Evolutionary conservation across 192 early-diverging fungal species (phyloP), one percentile per base, ranked within the genome.

Genomic region (Obelidium mucronatum): DNA sequence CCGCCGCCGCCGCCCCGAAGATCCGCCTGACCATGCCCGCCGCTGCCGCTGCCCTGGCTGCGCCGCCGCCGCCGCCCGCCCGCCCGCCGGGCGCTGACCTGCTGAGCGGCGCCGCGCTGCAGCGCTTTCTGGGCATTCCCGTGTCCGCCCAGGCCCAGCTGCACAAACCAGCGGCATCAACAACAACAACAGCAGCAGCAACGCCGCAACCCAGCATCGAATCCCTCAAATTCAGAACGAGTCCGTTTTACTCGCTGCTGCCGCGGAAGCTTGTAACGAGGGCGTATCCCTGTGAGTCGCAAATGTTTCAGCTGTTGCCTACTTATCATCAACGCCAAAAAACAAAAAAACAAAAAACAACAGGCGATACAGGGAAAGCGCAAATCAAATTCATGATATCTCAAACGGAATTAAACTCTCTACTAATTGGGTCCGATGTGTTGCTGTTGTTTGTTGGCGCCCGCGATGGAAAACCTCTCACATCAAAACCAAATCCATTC

Each of bases 391-490:
- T 58, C 55, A 22, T 8, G 55, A 6, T 58, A 8, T 58, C 55
- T 31, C 55, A 58, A 58, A 8, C 22, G 5, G 55, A 58, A 8
- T 26, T 58, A 8, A 58, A 58, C 24, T 28, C 55, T 8, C 55
- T 58, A 11, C 19, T 48, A 19, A 48, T 48, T 48, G 55, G 30
- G 6, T 28, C 22, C 22, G 53, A 72, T 31, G 69, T 72, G 24
- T 52, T 76, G 30, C 34, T 67, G 19, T 64, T 76, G 0, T 36
- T 76, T 17, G 74, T 76, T 37, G 74, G 74, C 15, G 64, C 63
- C 5, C 64, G 30, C 31, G 55, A 52, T 33, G 64, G 52, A n/a
- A 30, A 48, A 2, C 40, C 67, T 1, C 26, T 72, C 33, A 66
- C 64, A 0, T 19, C 11, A 15, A 42, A 52, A 39, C 64, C 48